Base-by-base conservation (phyloP, 768 basidiomycete genomes). In the Psilocybe subaeruginosa region DNA sequence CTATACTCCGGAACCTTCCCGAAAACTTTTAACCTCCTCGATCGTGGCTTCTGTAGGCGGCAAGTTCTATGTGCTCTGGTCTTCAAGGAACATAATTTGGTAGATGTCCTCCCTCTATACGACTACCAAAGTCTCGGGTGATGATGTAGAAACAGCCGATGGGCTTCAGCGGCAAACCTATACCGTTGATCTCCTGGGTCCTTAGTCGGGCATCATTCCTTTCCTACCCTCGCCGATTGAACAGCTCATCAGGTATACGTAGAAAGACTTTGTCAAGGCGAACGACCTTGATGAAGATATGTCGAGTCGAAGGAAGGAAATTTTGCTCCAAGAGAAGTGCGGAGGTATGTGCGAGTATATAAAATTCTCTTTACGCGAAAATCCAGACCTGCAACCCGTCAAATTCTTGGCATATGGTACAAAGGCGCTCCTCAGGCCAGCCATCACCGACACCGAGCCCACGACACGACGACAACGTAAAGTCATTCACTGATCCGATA, bases 41-140 rank as follows among this genome's bases (percentile, higher is more conserved):
- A 23, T 99, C 16, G 84, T 97, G 9, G 93, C 95, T 1, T 95
- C 95, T 6, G 88, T 99, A 29, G 96, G 98, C 75, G 97, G 97
- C 27, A 93, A 89, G 60, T 88, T 99, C 37, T 95, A 98, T 78
- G 97, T 95, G 0, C 81, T 99, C 64, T 81, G 97, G 62, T 88
- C 90, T 0, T 89, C 90, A 0, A 97, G 97, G 0, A 83, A 84
- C 14, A 80, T 85, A 8, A 78, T 95, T 0, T 99, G 97, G 97
- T 94, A 93, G 35, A 91, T 95, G 88, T 84, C 88, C 8, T 84
- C 88, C 14, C 82, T 82, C 50, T 74, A 84, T 43, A 70, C 80
- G 54, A 69, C 75, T 9, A 75, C 73, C 35, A 73, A 72, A 39
- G 68, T 74, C 37, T 71, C 77, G 23, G 23, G 23, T 23, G 23